phyloP scores from a whole-genome alignment of 1,284 basidiomycete species.

The Ustilago shanxiensis region DNA sequence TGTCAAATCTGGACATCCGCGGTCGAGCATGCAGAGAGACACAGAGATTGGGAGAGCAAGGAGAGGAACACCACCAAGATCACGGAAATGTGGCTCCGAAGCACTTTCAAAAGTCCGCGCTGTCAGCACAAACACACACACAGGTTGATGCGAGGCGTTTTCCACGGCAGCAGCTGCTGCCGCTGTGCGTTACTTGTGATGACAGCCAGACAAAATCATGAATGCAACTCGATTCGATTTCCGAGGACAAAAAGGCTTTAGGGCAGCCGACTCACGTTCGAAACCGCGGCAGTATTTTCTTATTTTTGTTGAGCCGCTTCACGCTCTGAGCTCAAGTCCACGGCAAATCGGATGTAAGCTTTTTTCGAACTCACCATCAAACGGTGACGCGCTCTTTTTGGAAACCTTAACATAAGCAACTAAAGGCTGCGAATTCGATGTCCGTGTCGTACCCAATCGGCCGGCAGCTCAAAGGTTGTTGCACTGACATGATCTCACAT shows the following conservation, averaged over 20 bases:
- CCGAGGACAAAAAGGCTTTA: conserved; percentile 3
- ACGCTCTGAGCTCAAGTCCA: conserved; percentile 10
- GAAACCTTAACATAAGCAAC: conserved; percentile 2
- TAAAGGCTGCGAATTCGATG: background rate
- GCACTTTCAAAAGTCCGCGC: conserved; percentile 9
- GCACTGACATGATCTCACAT: background rate
- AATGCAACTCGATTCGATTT: background rate
- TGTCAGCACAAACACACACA: conserved; percentile 8
- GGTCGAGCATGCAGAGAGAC: background rate
- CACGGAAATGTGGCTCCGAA: conserved; percentile 7
- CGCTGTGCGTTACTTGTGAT: background rate
- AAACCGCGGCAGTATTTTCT: conserved; percentile 1
- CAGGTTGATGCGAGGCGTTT: too few relatives aligned
- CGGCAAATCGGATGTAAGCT: conserved; percentile 27
- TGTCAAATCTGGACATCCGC: background rate
- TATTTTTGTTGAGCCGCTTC: background rate
- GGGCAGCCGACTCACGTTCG: background rate
- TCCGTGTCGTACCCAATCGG: background rate
- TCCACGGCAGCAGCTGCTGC: too few relatives aligned
- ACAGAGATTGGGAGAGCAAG: too few relatives aligned
- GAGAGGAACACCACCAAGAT: background rate
- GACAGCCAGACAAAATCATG: background rate
- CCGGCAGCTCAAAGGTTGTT: background rate
- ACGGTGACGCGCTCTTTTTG: background rate
- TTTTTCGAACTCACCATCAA: background rate